Percentiles rank a stretch among this genome's conserved stretches.
These are phyloP conservation scores for Pseudoscleropodium purum DNA, from an alignment of 225 moss, liverwort and hornwort species.

Conservation along the genomic window DNA sequence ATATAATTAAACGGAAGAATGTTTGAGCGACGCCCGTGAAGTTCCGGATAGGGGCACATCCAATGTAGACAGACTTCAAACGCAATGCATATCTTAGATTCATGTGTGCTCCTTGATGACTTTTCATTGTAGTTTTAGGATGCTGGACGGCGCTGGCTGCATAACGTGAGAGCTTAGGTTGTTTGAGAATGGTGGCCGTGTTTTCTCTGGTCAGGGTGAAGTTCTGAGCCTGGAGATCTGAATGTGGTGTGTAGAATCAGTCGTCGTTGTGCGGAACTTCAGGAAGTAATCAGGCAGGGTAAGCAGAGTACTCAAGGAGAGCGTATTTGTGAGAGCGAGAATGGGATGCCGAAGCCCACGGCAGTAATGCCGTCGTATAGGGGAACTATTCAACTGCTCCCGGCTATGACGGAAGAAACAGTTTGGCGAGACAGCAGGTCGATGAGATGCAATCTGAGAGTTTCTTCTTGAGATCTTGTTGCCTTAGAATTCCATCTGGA, in stretches of 20 bases:
- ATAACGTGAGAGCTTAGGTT: neutral
- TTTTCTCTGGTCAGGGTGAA: neutral
- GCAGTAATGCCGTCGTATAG: neutral
- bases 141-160: neutral
- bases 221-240: neutral
- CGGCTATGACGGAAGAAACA: neutral
- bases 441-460: neutral
- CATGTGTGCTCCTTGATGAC: neutral
- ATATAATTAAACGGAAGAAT: neutral
- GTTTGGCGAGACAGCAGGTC: neutral
- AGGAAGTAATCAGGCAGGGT: neutral
- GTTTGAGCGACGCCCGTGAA: neutral
- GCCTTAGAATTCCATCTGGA: neutral
- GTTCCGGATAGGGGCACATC: neutral
- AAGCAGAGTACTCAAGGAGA: neutral
- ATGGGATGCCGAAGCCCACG: neutral
- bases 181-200: neutral
- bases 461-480: neutral
- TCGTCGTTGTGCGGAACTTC: neutral
- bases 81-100: neutral
- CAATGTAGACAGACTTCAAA: neutral
- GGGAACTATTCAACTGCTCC: neutral
- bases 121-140: neutral
- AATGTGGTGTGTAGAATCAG: neutral
- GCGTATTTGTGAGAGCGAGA: neutral